Percentiles rank a stretch among this genome's conserved stretches.
Conservation (phyloP, 148 eudicot species). For the Cornus florida region DNA sequence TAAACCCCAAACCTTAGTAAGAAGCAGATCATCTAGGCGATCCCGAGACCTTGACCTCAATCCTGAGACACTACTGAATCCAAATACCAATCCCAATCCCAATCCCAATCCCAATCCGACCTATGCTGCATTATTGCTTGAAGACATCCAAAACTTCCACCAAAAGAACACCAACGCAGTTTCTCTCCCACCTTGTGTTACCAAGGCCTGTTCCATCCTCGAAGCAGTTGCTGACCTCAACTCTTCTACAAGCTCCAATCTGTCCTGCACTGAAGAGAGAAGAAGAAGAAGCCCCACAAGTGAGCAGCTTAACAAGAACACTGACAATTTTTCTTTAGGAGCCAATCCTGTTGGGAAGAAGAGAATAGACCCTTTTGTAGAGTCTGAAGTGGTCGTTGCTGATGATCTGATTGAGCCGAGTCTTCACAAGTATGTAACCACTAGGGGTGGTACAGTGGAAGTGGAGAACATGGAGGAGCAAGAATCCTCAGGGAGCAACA, state of each 20-base stretch:
- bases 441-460: conserved; percentile 38
- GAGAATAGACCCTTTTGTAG: conserved; percentile 48
- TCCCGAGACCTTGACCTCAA: conserved; percentile 83
- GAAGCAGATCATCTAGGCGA: conserved; percentile 77
- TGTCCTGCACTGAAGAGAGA: conserved; percentile 1
- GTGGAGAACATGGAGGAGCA: conserved; percentile 50
- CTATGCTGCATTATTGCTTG: conserved; percentile 65
- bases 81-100: conserved; percentile 48
- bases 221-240: conserved; percentile 97
- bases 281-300: neutral
- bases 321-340: too few species aligned
- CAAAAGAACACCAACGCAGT: conserved; percentile 43
- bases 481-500: conserved; percentile 94
- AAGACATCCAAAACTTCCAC: conserved; percentile 95
- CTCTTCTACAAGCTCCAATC: conserved; percentile 52
- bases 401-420: conserved; percentile 74
- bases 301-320: neutral
- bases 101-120: conserved; percentile 46
- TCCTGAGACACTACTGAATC: conserved; percentile 51
- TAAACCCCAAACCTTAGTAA: conserved; percentile 54
- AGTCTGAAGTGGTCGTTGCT: conserved; percentile 58
- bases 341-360: conserved; percentile 27
- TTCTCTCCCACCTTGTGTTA: conserved; percentile 63
- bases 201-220: conserved; percentile 76
- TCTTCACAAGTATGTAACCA: conserved; percentile 83